These are phyloP conservation scores for Fusarium clavum DNA, from an alignment of 2,329 filamentous ascomycete genomes.

Conservation along the genomic window DNA sequence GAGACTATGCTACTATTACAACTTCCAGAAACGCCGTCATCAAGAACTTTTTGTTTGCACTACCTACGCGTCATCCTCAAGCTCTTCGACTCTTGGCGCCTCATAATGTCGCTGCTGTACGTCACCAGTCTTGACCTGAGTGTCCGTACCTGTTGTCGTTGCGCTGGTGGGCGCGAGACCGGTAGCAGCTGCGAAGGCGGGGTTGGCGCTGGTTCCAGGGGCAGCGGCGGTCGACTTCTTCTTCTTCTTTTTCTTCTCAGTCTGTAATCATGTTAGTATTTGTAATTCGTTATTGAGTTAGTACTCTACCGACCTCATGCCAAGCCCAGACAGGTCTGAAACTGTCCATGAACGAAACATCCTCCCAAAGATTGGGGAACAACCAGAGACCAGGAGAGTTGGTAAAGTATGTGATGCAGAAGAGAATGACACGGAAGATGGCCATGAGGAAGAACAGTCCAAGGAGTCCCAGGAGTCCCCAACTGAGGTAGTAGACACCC, in stretches of 20 bases:
- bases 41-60: slow-evolving; percentile 23
- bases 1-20: slow-evolving; percentile 42
- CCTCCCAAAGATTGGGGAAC: slow-evolving; percentile 97
- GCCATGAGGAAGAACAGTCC: slow-evolving; percentile 98
- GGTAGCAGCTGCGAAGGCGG: slow-evolving; percentile 63
- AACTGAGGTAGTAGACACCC: slow-evolving; percentile 97
- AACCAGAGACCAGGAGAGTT: slow-evolving; percentile 93
- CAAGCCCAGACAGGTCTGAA: slow-evolving; percentile 97
- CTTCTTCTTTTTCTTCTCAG: slow-evolving; percentile 64
- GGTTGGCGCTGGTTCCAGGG: slow-evolving; percentile 51
- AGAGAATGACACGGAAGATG: slow-evolving; percentile 94
- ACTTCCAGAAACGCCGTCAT: slow-evolving; percentile 43
- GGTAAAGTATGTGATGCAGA: slow-evolving; percentile 90
- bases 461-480: slow-evolving; percentile 89
- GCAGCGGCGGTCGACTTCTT: slow-evolving; percentile 60
- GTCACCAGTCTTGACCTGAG: slow-evolving; percentile 60
- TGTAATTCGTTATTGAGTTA: neutral
- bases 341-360: slow-evolving; percentile 97
- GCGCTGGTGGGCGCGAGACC: slow-evolving; percentile 65
- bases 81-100: slow-evolving; percentile 65
- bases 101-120: slow-evolving; percentile 59
- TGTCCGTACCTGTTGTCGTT: slow-evolving; percentile 68
- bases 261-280: slow-evolving; percentile 44
- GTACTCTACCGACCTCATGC: slow-evolving; percentile 80
- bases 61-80: slow-evolving; percentile 61